Percentiles rank a stretch among this genome's conserved stretches.
Conservation (phyloP, 2,329 filamentous ascomycete genomes). For the Calonectria naviculata region DNA sequence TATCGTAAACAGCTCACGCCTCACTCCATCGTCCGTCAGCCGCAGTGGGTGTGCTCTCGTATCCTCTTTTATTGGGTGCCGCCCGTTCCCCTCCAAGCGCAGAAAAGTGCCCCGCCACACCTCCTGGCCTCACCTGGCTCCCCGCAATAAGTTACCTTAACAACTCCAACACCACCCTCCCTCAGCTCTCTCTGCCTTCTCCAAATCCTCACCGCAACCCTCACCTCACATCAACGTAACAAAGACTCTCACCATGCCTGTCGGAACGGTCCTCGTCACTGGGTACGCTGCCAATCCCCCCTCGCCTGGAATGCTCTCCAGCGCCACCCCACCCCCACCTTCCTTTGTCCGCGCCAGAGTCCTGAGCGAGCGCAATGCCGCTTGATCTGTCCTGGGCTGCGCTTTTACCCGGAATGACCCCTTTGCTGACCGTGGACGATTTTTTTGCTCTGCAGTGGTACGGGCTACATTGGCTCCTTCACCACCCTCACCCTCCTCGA, state of each 20-base stretch:
- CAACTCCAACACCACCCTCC: constrained; percentile 13
- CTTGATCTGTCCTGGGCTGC: background rate
- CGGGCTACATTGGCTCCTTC: constrained; percentile 99
- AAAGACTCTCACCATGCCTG: constrained; percentile 69
- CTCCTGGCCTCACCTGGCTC: background rate
- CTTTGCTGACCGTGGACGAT: constrained; percentile 33
- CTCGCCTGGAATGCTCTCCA: constrained; percentile 28
- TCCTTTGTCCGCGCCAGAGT: constrained; percentile 10
- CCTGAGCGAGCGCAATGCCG: constrained; percentile 13
- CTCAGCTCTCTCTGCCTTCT: constrained; percentile 1
- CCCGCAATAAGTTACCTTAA: constrained; percentile 4
- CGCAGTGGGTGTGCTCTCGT: background rate
- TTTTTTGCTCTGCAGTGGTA: constrained; percentile 73
- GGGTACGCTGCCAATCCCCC: constrained; percentile 68
- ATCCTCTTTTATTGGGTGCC: constrained; percentile 14
- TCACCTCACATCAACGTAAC: constrained; percentile 23
- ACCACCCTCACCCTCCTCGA: constrained; percentile 92
- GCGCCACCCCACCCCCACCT: background rate
- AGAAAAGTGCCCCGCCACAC: constrained; percentile 10
- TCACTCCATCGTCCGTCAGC: background rate
- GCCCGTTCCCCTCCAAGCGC: constrained; percentile 1
- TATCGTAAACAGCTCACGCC: background rate
- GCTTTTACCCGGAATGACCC: background rate
- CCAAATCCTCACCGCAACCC: constrained; percentile 32
- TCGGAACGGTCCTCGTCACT: constrained; percentile 90